Conservation (phyloP, 2,329 filamentous ascomycete genomes). For the Phaeosphaeria sp. region DNA sequence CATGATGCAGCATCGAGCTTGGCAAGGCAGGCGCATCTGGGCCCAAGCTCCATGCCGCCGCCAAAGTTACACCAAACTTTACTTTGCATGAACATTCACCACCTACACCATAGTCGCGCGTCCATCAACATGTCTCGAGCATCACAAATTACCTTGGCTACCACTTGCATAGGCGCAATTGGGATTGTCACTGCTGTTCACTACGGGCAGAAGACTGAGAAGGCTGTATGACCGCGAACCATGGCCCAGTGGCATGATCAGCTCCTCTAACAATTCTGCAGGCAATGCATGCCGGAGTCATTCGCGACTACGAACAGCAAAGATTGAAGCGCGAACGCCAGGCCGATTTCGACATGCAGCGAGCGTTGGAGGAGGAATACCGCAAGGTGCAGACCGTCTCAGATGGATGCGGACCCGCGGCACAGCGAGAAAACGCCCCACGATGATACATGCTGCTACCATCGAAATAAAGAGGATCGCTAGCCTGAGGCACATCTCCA, state of each 20-base stretch:
- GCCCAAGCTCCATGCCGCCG: constrained; percentile 40
- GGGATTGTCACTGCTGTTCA: constrained; percentile 86
- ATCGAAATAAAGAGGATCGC: neutral
- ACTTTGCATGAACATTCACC: constrained; percentile 3
- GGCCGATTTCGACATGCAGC: constrained; percentile 93
- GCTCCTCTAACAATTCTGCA: constrained; percentile 46
- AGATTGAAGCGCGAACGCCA: constrained; percentile 88
- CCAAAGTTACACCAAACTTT: constrained; percentile 20
- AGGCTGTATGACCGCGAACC: constrained; percentile 59
- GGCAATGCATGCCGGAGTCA: constrained; percentile 95
- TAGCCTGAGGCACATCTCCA: constrained; percentile 6
- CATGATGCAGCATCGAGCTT: constrained; percentile 35
- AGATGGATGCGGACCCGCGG: constrained; percentile 41
- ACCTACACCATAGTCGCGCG: constrained; percentile 2
- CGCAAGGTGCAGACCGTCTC: constrained; percentile 82
- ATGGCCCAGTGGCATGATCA: too few relatives aligned
- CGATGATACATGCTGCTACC: constrained; percentile 15
- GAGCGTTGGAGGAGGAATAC: constrained; percentile 84
- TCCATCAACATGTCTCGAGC: constrained; percentile 78
- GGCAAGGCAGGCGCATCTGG: constrained; percentile 25
- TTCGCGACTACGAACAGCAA: constrained; percentile 95
- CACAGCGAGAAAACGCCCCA: constrained; percentile 25
- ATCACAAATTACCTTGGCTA: constrained; percentile 83
- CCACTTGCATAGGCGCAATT: constrained; percentile 77
- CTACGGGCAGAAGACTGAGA: constrained; percentile 83